Base-by-base conservation (phyloP, 208 protist species). In the Trypanosoma melophagium region DNA sequence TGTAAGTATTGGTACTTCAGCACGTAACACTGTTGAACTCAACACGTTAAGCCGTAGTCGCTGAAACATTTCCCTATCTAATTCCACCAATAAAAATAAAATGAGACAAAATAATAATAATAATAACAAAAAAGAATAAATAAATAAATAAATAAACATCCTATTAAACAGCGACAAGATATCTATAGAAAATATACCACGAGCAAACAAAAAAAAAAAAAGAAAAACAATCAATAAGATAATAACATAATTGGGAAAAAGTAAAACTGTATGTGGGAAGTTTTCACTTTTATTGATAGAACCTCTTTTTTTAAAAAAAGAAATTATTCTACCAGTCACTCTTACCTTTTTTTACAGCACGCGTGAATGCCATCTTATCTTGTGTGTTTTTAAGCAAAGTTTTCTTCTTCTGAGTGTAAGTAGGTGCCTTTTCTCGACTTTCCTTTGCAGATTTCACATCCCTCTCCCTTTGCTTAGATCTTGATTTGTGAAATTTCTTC, bases 391-490 rank as follows among this genome's bases (percentile, higher is more conserved):
- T 69, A 19, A 69, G 69, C n/a, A 68, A 44, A 1, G 83, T 87
- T 67, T 94, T 94, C 64, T 83, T 80, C 76, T 91, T 94, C 55
- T 80, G 79, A 9, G 83, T 76, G 64, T 94, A 94, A 13, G 77
- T 55, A 5, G 80, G 81, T 40, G 60, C 72, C 0, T 63, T 55
- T 24, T 10, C 65, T 28, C 54, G 42, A 61, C 78, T 66, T 9
- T 71, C 76, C 41, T 83, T 70, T 8, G 76, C 71, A 42, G 89
- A 40, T 67, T 92, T 87, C 17, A 84, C 70, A 12, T 66, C 64
- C 41, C 63, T 56, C 52, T 70, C 42, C 4, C 86, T 85, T 40
- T 84, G 58, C 54, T 86, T 87, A 0, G 76, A 69, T 22, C 77
- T 70, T 41, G 82, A 66, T 54, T 73, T 82, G 60, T 90, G 79